These are phyloP conservation scores for Zarea fungicola DNA, from an alignment of 2,329 filamentous ascomycete species.

Conservation along the genomic window DNA sequence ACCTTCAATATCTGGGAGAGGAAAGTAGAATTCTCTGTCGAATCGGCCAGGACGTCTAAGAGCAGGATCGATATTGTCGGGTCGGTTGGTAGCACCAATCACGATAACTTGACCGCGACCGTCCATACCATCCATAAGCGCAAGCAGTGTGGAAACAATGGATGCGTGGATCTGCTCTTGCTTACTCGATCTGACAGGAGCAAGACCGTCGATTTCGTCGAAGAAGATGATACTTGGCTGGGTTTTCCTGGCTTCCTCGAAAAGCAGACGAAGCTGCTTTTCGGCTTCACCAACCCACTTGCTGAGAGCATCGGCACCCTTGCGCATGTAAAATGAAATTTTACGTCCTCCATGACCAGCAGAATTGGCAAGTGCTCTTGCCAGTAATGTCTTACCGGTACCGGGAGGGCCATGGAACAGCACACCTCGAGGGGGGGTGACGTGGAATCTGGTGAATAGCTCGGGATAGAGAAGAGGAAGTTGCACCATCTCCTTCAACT, in stretches of 20 bases:
- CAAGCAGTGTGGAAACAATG: constrained; percentile 90
- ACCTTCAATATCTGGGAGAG: constrained; percentile 74
- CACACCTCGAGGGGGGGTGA: constrained; percentile 90
- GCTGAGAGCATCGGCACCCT: constrained; percentile 93
- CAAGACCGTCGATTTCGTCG: constrained; percentile 95
- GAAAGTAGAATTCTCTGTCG: constrained; percentile 97
- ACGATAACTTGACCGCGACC: constrained; percentile 97
- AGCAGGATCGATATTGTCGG: constrained; percentile 95
- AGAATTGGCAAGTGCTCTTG: constrained; percentile 85
- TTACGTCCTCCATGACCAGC: constrained; percentile 85
- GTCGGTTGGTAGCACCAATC: constrained; percentile 96
- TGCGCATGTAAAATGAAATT: constrained; percentile 99
- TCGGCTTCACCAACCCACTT: constrained; percentile 99
- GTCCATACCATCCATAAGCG: constrained; percentile 97
- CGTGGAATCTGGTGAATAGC: constrained; percentile 83
- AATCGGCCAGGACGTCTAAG: constrained; percentile 89
- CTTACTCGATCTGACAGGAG: constrained; percentile 93
- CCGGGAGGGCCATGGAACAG: constrained; percentile 95
- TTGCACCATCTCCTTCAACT: constrained; percentile 98
- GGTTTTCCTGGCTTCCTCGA: constrained; percentile 91
- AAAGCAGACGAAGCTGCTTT: constrained; percentile 85
- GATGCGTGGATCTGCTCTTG: constrained; percentile 98
- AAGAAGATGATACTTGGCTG: constrained; percentile 99
- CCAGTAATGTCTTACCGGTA: constrained; percentile 96
- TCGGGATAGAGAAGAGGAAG: constrained; percentile 92